Evolutionary conservation across 306 rosid species (phyloP).

Genomic region (Betula pendula): DNA sequence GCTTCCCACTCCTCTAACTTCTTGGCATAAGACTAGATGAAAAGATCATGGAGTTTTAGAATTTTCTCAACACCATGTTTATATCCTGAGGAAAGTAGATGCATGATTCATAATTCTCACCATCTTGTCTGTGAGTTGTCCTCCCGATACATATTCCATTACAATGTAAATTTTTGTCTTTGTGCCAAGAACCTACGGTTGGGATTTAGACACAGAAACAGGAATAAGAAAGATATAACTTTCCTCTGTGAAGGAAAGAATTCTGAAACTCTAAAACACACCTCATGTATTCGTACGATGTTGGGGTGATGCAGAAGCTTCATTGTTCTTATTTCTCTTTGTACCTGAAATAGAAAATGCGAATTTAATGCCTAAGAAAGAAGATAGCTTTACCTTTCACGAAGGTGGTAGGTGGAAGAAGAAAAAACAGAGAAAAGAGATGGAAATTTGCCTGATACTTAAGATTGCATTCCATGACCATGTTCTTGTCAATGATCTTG

Average conservation of each 20-base stretch:
- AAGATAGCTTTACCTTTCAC: not conserved
- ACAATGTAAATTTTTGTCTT: constrained; percentile 75
- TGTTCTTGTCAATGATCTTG: constrained; percentile 71
- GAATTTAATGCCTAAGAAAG: no score
- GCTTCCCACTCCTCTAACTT: constrained; percentile 61
- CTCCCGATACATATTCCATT: constrained; percentile 77
- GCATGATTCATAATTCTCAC: constrained; percentile 41
- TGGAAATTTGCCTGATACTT: constrained; percentile 54
- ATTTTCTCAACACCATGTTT: constrained; percentile 7
- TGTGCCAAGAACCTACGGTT: constrained; percentile 63
- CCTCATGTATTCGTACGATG: constrained; percentile 78
- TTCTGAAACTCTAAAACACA: constrained; percentile 3
- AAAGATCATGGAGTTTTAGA: constrained; percentile 24
- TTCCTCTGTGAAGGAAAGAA: not conserved
- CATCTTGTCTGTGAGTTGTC: constrained; percentile 66
- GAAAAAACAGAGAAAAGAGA: constrained; percentile 2
- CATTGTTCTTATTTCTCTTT: constrained; percentile 84
- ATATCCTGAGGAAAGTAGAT: not conserved
- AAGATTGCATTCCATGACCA: constrained; percentile 63
- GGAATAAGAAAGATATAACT: constrained; percentile 2
- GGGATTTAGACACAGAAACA: constrained; percentile 6
- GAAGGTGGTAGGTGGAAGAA: not conserved
- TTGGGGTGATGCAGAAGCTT: constrained; percentile 74
- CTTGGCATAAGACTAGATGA: constrained; percentile 42
- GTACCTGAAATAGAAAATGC: constrained; percentile 65